These are phyloP conservation scores for Populus hybrid DNA, from an alignment of 441 rosid genomes.

Conservation along the genomic window DNA sequence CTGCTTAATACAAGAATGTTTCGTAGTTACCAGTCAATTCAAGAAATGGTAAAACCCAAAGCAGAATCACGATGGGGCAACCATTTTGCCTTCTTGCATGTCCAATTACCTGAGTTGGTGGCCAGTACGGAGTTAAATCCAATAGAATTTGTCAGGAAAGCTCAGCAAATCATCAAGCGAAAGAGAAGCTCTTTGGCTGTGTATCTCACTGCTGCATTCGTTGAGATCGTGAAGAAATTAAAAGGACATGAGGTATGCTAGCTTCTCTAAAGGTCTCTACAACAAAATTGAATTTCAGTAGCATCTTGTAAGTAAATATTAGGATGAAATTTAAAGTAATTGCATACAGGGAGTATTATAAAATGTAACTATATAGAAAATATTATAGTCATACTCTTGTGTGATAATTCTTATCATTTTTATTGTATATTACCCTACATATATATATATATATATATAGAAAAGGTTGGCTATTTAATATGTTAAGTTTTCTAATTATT, in stretches of 20 bases:
- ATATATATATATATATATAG: too few species aligned
- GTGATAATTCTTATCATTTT: too few species aligned
- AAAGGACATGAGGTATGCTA: not conserved
- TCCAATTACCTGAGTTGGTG: not conserved
- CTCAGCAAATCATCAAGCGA: slow-evolving; percentile 25
- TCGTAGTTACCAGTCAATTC: not conserved
- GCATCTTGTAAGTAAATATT: slow-evolving; percentile 27
- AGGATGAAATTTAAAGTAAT: slow-evolving; percentile 26
- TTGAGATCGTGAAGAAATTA: not conserved
- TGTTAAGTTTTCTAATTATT: too few species aligned
- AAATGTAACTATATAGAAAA: too few species aligned
- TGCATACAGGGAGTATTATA: too few species aligned
- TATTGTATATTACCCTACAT: too few species aligned
- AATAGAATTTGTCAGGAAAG: slow-evolving; percentile 31
- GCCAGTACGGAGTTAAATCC: slow-evolving; percentile 15
- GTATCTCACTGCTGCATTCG: slow-evolving; percentile 26
- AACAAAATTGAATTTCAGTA: not conserved
- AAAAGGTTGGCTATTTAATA: too few species aligned
- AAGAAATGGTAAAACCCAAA: not conserved
- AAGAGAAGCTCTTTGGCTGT: slow-evolving; percentile 37
- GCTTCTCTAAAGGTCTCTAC: not conserved
- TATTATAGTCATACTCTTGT: too few species aligned
- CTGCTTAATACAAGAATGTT: not conserved
- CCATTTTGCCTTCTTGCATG: not conserved
- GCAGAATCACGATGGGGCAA: not conserved